phyloP scores from a whole-genome alignment of 2,329 filamentous ascomycete genomes.

The Tolypocladium tundrense region DNA sequence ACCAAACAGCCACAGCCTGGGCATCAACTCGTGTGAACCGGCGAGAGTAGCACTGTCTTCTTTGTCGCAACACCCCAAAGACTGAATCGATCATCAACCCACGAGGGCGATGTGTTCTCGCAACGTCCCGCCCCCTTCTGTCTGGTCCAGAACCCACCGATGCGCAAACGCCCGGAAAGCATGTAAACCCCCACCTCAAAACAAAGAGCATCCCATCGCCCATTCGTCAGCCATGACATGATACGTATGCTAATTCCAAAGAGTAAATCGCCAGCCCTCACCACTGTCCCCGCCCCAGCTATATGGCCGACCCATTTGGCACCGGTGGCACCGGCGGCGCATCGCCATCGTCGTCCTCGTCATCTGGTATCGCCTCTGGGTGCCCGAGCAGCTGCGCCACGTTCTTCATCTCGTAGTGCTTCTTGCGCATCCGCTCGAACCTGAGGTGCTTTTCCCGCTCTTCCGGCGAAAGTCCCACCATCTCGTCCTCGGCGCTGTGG shows the following conservation, averaged over 20 bases:
- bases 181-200: background rate
- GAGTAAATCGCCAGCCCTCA: background rate
- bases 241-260: background rate
- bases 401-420: constrained; percentile 97
- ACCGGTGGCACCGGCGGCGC: constrained; percentile 33
- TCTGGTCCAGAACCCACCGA: background rate
- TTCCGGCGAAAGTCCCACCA: constrained; percentile 50
- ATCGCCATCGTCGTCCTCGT: constrained; percentile 32
- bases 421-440: constrained; percentile 88
- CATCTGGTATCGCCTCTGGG: constrained; percentile 54
- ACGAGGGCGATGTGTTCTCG: background rate
- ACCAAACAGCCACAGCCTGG: background rate
- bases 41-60: background rate
- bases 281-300: background rate
- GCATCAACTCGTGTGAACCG: background rate
- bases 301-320: constrained; percentile 24
- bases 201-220: constrained; percentile 6
- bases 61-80: background rate
- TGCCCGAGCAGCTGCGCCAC: constrained; percentile 81
- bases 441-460: constrained; percentile 83
- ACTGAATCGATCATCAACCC: background rate
- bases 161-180: background rate
- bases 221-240: background rate
- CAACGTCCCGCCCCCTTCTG: background rate
- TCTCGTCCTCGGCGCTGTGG: constrained; percentile 47